phyloP scores from a whole-genome alignment of 306 rosid genomes.

The Acacia melanoxylon region DNA sequence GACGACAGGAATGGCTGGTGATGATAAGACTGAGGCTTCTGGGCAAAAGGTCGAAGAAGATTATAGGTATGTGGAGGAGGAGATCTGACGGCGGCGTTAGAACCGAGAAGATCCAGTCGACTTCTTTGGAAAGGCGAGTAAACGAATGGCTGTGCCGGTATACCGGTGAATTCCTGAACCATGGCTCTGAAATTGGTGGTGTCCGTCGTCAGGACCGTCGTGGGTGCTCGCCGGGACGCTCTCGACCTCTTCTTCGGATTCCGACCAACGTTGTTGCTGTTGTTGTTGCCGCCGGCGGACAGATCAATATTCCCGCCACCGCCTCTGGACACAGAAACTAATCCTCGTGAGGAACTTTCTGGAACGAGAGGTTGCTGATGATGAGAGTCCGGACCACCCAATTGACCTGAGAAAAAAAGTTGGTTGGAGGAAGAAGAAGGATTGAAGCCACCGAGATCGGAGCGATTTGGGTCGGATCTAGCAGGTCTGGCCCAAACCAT shows the following conservation, averaged over 20 bases:
- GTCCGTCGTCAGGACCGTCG: slow-evolving; percentile 88
- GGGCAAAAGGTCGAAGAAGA: slow-evolving; percentile 83
- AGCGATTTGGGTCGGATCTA: slow-evolving; percentile 56
- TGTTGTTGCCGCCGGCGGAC: background rate
- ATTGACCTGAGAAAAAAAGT: background rate
- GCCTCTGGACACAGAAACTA: background rate
- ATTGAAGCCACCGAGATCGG: slow-evolving; percentile 44
- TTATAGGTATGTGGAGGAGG: slow-evolving; percentile 45
- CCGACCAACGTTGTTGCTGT: slow-evolving; percentile 39
- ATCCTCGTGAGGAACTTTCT: slow-evolving; percentile 27
- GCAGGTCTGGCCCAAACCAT: slow-evolving; percentile 52
- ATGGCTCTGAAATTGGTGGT: slow-evolving; percentile 95
- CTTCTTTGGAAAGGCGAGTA: slow-evolving; percentile 65
- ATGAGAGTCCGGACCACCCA: background rate
- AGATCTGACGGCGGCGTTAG: slow-evolving; percentile 40
- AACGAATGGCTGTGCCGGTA: slow-evolving; percentile 87
- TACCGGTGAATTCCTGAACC: slow-evolving; percentile 99
- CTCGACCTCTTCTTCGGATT: slow-evolving; percentile 90
- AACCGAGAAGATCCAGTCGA: slow-evolving; percentile 71
- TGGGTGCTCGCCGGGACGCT: slow-evolving; percentile 95
- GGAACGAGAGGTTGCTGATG: slow-evolving; percentile 8
- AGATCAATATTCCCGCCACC: background rate
- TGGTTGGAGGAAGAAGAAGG: slow-evolving; percentile 19
- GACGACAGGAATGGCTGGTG: background rate
- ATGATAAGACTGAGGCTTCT: slow-evolving; percentile 43